Percentiles rank a stretch among this genome's conserved stretches.
phyloP scores from a whole-genome alignment of 257 asterid genomes.

The Nicotiana obtusifolia region DNA sequence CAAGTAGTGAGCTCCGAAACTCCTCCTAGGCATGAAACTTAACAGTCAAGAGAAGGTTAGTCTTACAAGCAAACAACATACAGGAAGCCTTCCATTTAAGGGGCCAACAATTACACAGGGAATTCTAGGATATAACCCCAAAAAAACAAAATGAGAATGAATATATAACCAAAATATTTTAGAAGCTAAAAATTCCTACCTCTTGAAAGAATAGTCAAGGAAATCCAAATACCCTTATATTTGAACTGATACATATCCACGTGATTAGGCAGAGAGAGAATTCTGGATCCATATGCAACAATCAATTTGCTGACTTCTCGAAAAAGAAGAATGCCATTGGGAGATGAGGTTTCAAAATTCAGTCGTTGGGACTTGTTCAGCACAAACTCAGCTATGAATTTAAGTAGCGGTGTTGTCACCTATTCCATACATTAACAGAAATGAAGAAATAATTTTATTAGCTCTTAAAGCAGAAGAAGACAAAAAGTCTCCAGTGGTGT shows the following conservation, averaged over 20 bases:
- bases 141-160: no score
- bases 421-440: constrained; percentile 25
- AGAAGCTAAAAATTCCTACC: constrained; percentile 36
- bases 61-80: background rate
- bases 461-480: background rate
- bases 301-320: constrained; percentile 96
- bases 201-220: constrained; percentile 71
- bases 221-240: constrained; percentile 98
- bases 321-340: constrained; percentile 95
- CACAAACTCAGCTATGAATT: constrained; percentile 93
- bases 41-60: background rate
- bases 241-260: constrained; percentile 81
- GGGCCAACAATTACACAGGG: background rate
- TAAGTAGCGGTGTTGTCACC: constrained; percentile 95
- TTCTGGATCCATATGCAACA: constrained; percentile 84
- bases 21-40: background rate
- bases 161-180: background rate
- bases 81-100: background rate
- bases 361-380: constrained; percentile 86
- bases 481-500: background rate
- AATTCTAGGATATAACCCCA: background rate
- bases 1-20: background rate
- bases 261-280: constrained; percentile 67
- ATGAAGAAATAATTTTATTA: background rate
- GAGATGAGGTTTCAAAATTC: constrained; percentile 94